These are phyloP conservation scores for Phytophthora pini DNA, from an alignment of 352 stramenopile genomes.

Conservation along the genomic window DNA sequence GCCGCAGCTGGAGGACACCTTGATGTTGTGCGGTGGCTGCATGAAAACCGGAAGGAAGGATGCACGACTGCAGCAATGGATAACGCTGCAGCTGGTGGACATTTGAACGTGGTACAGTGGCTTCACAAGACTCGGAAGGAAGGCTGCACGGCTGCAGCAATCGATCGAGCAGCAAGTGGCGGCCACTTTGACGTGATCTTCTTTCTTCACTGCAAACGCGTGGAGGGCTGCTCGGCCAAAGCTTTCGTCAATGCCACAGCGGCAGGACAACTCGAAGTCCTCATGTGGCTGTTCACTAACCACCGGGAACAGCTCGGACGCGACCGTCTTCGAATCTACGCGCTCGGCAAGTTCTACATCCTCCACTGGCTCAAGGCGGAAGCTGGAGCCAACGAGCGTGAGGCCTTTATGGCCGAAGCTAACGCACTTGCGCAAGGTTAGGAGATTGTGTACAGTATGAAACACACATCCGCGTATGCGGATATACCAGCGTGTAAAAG, in stretches of 20 bases:
- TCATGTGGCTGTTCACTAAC: conserved; percentile 40
- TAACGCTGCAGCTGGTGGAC: conserved; percentile 23
- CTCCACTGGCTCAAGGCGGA: conserved; percentile 39
- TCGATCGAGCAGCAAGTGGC: conserved; percentile 26
- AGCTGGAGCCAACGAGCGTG: conserved; percentile 20
- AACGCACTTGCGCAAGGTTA: conserved; percentile 26
- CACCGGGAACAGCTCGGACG: conserved; percentile 29
- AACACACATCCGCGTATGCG: conserved; percentile 12
- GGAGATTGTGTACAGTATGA: conserved; percentile 29
- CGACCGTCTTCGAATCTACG: conserved; percentile 39
- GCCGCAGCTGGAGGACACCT: conserved; percentile 23
- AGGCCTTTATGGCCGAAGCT: conserved; percentile 27
- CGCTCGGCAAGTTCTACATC: conserved; percentile 41
- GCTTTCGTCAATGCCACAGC: conserved; percentile 42
- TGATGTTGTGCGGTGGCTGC: conserved; percentile 35
- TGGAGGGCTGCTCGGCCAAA: conserved; percentile 20
- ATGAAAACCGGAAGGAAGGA: conserved; percentile 31
- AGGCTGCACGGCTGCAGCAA: conserved; percentile 27
- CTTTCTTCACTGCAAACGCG: conserved; percentile 30
- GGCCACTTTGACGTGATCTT: conserved; percentile 28
- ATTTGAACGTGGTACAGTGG: conserved; percentile 28
- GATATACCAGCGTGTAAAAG: conserved; percentile 18
- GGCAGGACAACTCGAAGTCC: conserved; percentile 38
- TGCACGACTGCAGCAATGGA: conserved; percentile 31
- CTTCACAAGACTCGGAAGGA: conserved; percentile 23